A percentile compares a stretch with the other conserved stretches of the same genome.
These are phyloP conservation scores for Ilyonectria mors-panacis DNA, from an alignment of 2,329 filamentous ascomycete genomes.

Conservation along the genomic window DNA sequence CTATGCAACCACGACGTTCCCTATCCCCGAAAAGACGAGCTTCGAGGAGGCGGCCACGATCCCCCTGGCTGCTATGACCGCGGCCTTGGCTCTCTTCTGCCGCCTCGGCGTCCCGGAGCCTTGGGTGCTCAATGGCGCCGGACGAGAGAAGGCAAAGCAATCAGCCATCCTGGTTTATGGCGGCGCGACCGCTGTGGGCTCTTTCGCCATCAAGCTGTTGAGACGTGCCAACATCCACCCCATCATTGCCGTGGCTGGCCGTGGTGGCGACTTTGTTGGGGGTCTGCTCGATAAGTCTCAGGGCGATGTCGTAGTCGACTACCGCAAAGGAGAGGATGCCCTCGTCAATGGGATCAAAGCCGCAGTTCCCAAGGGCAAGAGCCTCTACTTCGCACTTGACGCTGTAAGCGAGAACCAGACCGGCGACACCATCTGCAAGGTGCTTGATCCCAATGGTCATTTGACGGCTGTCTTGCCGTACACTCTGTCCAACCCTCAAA, in stretches of 20 bases:
- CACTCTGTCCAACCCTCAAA: too few species aligned
- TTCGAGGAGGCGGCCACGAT: slow-evolving; percentile 5
- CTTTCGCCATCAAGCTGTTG: neutral
- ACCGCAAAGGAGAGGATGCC: slow-evolving; percentile 1
- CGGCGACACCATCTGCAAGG: neutral
- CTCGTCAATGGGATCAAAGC: neutral
- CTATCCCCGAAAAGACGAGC: neutral
- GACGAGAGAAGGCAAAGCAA: neutral
- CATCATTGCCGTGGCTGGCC: slow-evolving; percentile 11
- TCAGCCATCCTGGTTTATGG: slow-evolving; percentile 4
- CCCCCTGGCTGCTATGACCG: slow-evolving; percentile 1
- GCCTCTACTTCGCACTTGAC: neutral
- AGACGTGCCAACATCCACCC: neutral
- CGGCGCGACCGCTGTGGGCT: slow-evolving; percentile 9
- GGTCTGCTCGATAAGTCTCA: neutral
- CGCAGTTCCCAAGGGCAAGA: neutral
- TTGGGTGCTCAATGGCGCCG: too few species aligned
- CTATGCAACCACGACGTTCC: slow-evolving; percentile 1
- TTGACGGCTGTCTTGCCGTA: neutral
- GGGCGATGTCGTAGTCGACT: neutral
- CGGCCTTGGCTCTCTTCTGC: slow-evolving; percentile 2
- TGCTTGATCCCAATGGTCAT: neutral
- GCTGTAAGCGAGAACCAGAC: neutral
- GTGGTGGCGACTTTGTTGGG: neutral
- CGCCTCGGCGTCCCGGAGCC: neutral